Base-by-base conservation (phyloP, 106 monocot species). In the Dendrobium huoshanense region DNA sequence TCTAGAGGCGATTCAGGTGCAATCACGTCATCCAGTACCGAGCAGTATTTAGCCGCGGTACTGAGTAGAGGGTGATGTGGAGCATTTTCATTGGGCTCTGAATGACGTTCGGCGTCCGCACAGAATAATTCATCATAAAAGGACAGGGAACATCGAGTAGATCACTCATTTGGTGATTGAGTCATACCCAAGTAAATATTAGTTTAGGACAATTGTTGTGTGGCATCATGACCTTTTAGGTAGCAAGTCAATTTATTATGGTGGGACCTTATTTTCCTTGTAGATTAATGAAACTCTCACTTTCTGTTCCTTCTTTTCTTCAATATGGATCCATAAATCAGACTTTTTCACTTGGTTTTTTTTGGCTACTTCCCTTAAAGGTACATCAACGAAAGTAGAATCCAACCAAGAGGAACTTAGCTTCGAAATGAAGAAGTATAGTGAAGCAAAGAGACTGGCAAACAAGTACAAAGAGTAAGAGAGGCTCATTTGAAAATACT, bases 251-350 rank as follows among this genome's bases (percentile, higher is more conserved):
- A 70, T 70, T 70, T 15, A 70, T 37, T 70, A 16, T 9, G 37
- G 70, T 70, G 33, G 70, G 70, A 25, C 70, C 70, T n/a, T 33
- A 70, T 16, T 70, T 70, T 70, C 5, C 70, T 33, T 70, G 37
- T 13, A 70, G 33, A 37, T 70, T 70, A 70, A 33, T 70, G 70
- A 37, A 70, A 37, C 37, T 15, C 29, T 37, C 16, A 33, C 15
- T 70, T 70, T 33, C 8, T 65, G 24, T 65, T 65, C 7, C 25
- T 37, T 15, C 3, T 68, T 70, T 68, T 70, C 11, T 70, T 70
- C 37, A 33, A 70, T 17, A 17, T 70, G 70, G 70, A 37, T 65
- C 9, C 24, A 65, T 65, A 25, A 10, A 65, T 65, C 51, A 51
- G 13, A 51, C 51, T 51, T 51, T 10, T 51, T 51, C 51, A 51